Conservation (phyloP, 2,329 filamentous ascomycete species). For the Ceratocystis albifundus region DNA sequence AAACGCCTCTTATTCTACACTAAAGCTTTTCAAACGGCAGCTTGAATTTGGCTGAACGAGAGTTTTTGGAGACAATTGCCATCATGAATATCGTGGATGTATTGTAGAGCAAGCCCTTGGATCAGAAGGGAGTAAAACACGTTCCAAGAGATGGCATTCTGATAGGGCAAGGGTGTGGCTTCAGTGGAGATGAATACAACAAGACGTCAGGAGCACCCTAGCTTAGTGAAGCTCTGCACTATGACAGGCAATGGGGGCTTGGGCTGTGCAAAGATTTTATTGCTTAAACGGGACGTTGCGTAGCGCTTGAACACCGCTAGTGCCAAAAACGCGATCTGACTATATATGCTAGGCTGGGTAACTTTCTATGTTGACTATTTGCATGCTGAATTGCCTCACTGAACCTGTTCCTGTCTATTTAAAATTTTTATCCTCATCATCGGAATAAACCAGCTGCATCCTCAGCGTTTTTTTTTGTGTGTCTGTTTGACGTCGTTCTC, state of each 20-base stretch:
- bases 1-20: neutral
- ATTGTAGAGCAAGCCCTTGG: neutral
- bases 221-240: constrained; percentile 1
- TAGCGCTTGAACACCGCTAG: neutral
- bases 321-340: constrained; percentile 12
- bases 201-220: neutral
- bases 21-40: neutral
- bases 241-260: neutral
- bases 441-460: neutral
- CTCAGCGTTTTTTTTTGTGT: neutral
- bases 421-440: neutral
- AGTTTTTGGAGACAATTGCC: neutral
- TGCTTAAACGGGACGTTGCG: constrained; percentile 4
- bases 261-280: constrained; percentile 10
- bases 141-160: constrained; percentile 13
- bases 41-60: neutral
- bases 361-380: neutral
- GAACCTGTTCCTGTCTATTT: neutral
- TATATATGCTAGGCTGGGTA: constrained; percentile 1
- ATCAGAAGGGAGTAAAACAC: constrained; percentile 3
- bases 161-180: constrained; percentile 15
- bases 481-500: neutral
- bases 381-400: constrained; percentile 3
- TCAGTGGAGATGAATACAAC: neutral
- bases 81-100: neutral